Conservation (phyloP, 1,284 basidiomycete genomes). For the Rhodotorula sp. region DNA sequence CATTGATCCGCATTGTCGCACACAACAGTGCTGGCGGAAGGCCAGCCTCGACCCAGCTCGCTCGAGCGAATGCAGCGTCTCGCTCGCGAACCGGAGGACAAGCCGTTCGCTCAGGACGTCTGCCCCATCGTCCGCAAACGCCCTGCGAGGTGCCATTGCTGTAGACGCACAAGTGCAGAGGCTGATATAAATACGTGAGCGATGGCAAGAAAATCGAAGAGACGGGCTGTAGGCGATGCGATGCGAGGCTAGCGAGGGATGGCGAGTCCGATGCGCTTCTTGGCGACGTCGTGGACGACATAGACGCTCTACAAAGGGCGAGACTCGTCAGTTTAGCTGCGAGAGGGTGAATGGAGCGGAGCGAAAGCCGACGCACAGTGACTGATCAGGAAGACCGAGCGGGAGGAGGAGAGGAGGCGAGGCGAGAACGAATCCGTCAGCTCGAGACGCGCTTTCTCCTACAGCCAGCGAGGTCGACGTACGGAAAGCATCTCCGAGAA, state of each 20-base stretch:
- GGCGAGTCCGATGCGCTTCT: conserved; percentile 10
- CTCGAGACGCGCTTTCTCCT: too few relatives aligned
- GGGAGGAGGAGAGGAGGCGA: too few relatives aligned
- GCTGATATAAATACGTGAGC: not conserved
- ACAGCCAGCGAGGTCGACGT: not conserved
- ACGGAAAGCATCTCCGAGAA: conserved; percentile 27
- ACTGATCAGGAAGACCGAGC: not conserved
- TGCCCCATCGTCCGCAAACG: too few relatives aligned
- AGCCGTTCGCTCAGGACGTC: too few relatives aligned
- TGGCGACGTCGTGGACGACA: conserved; percentile 15
- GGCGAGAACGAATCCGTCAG: not conserved
- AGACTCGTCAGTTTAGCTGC: too few relatives aligned
- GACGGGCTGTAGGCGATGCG: not conserved
- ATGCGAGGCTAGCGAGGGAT: not conserved
- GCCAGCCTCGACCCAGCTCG: too few relatives aligned
- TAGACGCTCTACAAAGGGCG: conserved; percentile 6
- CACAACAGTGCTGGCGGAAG: too few relatives aligned
- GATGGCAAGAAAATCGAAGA: not conserved
- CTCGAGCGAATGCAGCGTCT: too few relatives aligned
- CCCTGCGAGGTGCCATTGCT: too few relatives aligned
- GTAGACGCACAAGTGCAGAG: not conserved
- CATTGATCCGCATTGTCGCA: too few relatives aligned
- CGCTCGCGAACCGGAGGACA: too few relatives aligned
- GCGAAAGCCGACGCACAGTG: not conserved
- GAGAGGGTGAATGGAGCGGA: not conserved